Evolutionary conservation across 208 protist genomes (phyloP), one percentile per base, ranked within the genome.

Genomic region (Angomonas ambiguus): DNA sequence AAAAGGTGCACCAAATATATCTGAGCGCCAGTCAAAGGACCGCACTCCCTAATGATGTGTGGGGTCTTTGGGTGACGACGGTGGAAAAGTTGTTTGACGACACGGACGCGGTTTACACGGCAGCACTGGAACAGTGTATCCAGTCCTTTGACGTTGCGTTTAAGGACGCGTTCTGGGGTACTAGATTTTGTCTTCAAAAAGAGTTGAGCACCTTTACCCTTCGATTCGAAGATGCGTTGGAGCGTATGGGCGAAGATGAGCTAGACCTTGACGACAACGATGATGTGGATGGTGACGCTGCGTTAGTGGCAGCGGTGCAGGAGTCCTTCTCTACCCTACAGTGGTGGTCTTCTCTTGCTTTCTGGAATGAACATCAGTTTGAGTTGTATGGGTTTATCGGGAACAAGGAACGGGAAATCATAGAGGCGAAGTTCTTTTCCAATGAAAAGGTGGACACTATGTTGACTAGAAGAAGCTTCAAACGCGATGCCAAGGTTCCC

Each of bases 391-490:
- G 35, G n/a, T 28, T 72, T 6, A 65, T 88, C 25, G 85, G 85
- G 3, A 56, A 34, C 16, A 49, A 76, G 25, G 82, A 92, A 65
- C 74, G 85, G 4, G 25, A 56, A 51, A 88, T 82, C 80, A 70
- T 92, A 27, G 67, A 59, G 16, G 85, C 85, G 4, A 77, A 56
- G 0, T 45, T 85, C 1, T 27, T 76, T 41, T 25, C 58, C 0
- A 51, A 62, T 11, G 57, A 71, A 48, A 62, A 42, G 4, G 24
- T 62, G 6, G 56, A 27, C 25, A 33, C 5, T 18, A 48, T 65
- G 20, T 74, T 90, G 24, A 49, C 87, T 59, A 79, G 89, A n/a
- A 71, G 77, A 6, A 85, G 75, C 25, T 95, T 85, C 62, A 83
- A 83, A n/a, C 68, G 86, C 0, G 85, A 95, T 57, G 18, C 88